Base-by-base conservation (phyloP, 2,329 filamentous ascomycete genomes). In the Rugonectria rugulosa region DNA sequence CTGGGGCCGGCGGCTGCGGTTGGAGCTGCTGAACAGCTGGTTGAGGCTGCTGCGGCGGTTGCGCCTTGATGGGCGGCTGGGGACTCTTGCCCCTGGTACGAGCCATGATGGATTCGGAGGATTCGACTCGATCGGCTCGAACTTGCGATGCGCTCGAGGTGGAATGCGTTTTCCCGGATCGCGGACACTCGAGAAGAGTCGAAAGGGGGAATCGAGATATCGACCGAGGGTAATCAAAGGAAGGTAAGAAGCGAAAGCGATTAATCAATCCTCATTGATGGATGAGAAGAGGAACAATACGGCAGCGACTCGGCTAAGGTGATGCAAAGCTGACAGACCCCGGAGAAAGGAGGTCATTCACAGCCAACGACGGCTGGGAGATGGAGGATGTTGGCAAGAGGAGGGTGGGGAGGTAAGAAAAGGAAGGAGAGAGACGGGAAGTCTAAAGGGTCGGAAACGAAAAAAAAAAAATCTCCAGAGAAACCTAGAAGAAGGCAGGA, bases 71-170 rank as follows among this genome's bases (percentile, higher is more conserved):
- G 24, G 68, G 68, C 53, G 73, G 71, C 61, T 70, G 67, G 56
- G 73, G 73, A 66, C 72, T 75, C 47, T 70, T 73, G 67, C 70
- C 70, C 68, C 73, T 57, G 48, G 66, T 69, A 65, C 66, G 73
- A 60, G 72, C 73, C 74, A 76, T 76, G 60, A 46, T 62, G 57
- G 46, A 56, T 36, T 45, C 36, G 27, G 15, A n/a, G 32, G 29
- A n/a, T 38, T 54, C 50, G 48, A 34, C 29, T 57, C 43, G 41
- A 48, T 57, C 52, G 56, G 54, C 42, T 64, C 50, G 54, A 53
- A 27, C 20, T 63, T 59, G 54, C 20, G 38, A 31, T 10, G 48
- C 37, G 57, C 24, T 56, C 40, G 14, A 23, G 26, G 15, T 42
- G 40, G 29, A 26, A 19, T 56, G 54, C 45, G 23, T 27, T 52